These are phyloP conservation scores for Rhizopus stolonifer DNA, from an alignment of 371 early-diverging fungal genomes.

Conservation along the genomic window DNA sequence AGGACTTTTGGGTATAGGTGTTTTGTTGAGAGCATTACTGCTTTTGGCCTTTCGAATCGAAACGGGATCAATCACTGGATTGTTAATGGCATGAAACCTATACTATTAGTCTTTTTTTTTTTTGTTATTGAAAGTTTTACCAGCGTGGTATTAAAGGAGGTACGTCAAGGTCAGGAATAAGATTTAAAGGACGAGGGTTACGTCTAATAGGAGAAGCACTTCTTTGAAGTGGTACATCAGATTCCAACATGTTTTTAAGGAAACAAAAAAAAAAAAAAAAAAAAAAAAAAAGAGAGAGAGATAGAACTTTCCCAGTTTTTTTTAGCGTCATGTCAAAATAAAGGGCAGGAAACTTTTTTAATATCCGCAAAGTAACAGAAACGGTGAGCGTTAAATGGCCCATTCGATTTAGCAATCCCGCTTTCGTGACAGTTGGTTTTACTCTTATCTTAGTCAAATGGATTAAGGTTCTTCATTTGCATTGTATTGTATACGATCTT, in stretches of 20 bases:
- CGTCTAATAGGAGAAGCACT: conserved; percentile 16
- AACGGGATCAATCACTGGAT: conserved; percentile 25
- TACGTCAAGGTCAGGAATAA: conserved; percentile 28
- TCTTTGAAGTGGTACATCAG: conserved; percentile 16
- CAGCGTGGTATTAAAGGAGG: conserved; percentile 27
- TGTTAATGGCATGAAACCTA: conserved; percentile 36
- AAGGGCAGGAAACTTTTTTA: too few relatives aligned
- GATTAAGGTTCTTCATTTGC: too few relatives aligned
- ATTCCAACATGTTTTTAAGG: conserved; percentile 20
- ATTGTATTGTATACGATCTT: too few relatives aligned
- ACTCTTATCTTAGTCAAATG: too few relatives aligned
- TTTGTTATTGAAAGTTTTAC: too few relatives aligned
- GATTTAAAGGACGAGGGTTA: conserved; percentile 18
- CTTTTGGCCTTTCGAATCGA: conserved; percentile 28
- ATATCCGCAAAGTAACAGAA: too few relatives aligned
- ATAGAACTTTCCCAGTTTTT: too few relatives aligned
- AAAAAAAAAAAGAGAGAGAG: too few relatives aligned
- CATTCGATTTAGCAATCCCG: too few relatives aligned
- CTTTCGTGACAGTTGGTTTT: too few relatives aligned
- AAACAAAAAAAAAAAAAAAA: conserved; percentile 7
- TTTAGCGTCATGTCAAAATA: too few relatives aligned
- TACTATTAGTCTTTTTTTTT: background rate
- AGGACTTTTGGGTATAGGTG: conserved; percentile 18
- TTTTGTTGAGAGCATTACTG: conserved; percentile 16
- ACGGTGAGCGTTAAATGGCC: too few relatives aligned